Evolutionary conservation across 2,329 filamentous ascomycete species (phyloP).

Genomic region (Penicillium sp.): DNA sequence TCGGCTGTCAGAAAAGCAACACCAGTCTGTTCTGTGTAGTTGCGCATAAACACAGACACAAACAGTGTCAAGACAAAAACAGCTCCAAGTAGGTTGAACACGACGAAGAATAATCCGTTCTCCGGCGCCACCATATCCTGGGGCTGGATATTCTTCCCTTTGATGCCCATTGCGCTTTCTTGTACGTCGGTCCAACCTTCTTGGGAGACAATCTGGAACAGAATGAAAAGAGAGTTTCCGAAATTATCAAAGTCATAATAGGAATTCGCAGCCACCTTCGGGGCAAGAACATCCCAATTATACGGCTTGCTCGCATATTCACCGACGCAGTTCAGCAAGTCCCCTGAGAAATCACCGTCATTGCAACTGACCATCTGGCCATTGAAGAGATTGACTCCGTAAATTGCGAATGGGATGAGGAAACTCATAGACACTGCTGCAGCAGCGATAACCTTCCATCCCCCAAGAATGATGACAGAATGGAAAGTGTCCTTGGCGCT

Average conservation of each 20-base stretch:
- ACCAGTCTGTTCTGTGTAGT: constrained; percentile 97
- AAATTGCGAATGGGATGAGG: constrained; percentile 93
- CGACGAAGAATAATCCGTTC: constrained; percentile 89
- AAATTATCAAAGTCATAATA: constrained; percentile 95
- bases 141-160: constrained; percentile 70
- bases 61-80: constrained; percentile 97
- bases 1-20: constrained; percentile 94
- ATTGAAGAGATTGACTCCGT: constrained; percentile 88
- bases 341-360: constrained; percentile 58
- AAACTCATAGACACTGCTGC: constrained; percentile 92
- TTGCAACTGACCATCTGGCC: constrained; percentile 79
- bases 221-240: constrained; percentile 85
- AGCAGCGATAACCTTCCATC: constrained; percentile 88
- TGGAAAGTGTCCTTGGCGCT: constrained; percentile 95
- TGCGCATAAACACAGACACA: constrained; percentile 99
- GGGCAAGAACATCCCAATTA: constrained; percentile 79
- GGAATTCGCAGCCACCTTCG: constrained; percentile 73
- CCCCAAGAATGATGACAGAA: constrained; percentile 87
- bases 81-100: constrained; percentile 93
- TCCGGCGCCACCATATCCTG: constrained; percentile 65
- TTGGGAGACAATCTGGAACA: constrained; percentile 98
- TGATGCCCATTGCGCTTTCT: constrained; percentile 76
- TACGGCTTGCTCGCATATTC: constrained; percentile 76
- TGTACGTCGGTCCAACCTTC: constrained; percentile 98
- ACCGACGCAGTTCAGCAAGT: constrained; percentile 68